Conservation (phyloP, 148 eudicot genomes). For the Vaccinium darrowii region DNA sequence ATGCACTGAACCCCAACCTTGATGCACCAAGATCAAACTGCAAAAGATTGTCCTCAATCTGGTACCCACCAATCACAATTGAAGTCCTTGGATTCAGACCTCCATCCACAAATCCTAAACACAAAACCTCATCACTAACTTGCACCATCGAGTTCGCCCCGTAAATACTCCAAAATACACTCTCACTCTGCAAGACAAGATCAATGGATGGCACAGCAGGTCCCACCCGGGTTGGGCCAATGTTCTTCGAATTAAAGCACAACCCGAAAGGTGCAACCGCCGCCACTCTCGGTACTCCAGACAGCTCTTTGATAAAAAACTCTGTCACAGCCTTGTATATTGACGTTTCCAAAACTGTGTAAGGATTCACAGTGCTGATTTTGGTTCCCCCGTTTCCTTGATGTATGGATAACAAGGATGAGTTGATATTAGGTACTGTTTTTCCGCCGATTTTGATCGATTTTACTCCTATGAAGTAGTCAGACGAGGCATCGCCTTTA, state of each 20-base stretch:
- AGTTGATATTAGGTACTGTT: constrained; percentile 27
- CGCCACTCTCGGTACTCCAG: constrained; percentile 18
- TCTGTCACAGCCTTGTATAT: constrained; percentile 31
- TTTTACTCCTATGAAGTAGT: constrained; percentile 38
- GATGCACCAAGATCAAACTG: constrained; percentile 38
- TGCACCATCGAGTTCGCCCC: constrained; percentile 50
- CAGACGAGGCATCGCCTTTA: constrained; percentile 19
- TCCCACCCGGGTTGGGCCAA: constrained; percentile 22
- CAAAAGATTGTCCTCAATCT: constrained; percentile 49
- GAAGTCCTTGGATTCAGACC: constrained; percentile 21
- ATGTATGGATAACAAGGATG: constrained; percentile 29
- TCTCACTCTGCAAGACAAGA: constrained; percentile 37
- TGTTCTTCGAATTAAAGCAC: constrained; percentile 25
- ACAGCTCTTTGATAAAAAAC: constrained; percentile 21
- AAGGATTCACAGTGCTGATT: constrained; percentile 47
- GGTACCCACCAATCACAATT: constrained; percentile 51
- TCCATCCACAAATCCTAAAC: constrained; percentile 54
- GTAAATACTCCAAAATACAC: constrained; percentile 40
- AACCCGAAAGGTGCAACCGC: constrained; percentile 39
- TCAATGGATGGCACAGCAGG: constrained; percentile 39
- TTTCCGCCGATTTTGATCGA: constrained; percentile 27
- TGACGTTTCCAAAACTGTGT: constrained; percentile 37
- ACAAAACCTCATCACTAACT: constrained; percentile 25
- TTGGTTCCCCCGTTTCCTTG: constrained; percentile 41
- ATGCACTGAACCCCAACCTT: constrained; percentile 44